Base-by-base conservation (phyloP, 768 basidiomycete genomes). In the Boletus tylopilopsis region DNA sequence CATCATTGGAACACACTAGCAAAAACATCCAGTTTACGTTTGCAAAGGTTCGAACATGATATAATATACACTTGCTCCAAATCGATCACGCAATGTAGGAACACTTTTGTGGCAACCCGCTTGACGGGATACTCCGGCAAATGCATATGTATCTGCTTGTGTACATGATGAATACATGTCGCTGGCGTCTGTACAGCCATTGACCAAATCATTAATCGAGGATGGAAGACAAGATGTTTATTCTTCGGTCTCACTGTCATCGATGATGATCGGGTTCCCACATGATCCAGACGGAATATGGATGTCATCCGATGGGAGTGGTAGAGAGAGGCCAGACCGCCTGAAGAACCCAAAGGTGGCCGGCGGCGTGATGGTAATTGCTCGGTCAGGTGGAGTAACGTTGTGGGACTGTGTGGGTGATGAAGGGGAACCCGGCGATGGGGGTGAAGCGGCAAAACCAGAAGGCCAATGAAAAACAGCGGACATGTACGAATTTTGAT, bases 11-110 rank as follows among this genome's bases (percentile, higher is more conserved):
- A 29, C 73, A 82, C 52, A 76, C 74, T 3, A 75, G 74, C 43
- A 61, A 80, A 12, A 69, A 73, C 30, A 79, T 94, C 38, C 69
- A 83, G 39, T 94, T 94, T 69, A 74, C 76, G 1, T 94, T 96
- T 66, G 84, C 85, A 18, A 94, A 94, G 82, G 92, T 80, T 51
- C 59, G 75, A 59, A 60, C 61, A 50, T 58, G 23, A 35, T 24
- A 27, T 64, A 29, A 16, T 54, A 22, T 39, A 5, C 8, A 27
- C 19, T 5, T 24, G 24, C 41, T 19, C 21, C 18, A 15, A 25
- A 21, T 41, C 61, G 36, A 49, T 24, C 22, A 30, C n/a, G 12
- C 23, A 15, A 29, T 25, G 18, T 27, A 60, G 50, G 59, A 54
- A 49, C 55, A 62, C 16, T 53, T 60, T 37, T 61, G 40, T 57